Evolutionary conservation across 805 yeast species (phyloP).

Genomic region (Yamadazyma endophytica): DNA sequence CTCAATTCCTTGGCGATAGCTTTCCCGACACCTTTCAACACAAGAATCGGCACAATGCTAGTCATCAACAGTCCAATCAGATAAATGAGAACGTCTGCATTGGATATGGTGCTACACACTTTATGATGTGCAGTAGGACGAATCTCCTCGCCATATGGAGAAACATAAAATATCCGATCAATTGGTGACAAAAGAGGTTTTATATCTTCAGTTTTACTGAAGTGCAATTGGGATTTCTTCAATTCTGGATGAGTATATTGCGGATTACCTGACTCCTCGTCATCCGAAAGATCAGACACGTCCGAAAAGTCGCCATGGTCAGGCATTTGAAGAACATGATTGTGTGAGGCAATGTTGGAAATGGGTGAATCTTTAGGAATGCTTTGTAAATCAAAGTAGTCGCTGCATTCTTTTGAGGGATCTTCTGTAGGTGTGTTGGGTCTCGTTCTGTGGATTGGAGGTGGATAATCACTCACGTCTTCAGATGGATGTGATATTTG

Average conservation of each 20-base stretch:
- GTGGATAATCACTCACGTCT: conserved; percentile 18
- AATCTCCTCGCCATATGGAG: conserved; percentile 84
- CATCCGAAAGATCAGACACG: conserved; percentile 20
- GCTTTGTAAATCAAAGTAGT: conserved; percentile 4
- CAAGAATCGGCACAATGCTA: conserved; percentile 73
- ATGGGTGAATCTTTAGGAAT: conserved; percentile 3
- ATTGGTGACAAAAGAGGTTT: conserved; percentile 73
- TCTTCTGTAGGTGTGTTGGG: conserved; percentile 20
- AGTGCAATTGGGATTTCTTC: conserved; percentile 68
- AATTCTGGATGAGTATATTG: conserved; percentile 78
- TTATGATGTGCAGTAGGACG: conserved; percentile 68
- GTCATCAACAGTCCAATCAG: conserved; percentile 91
- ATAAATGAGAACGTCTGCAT: conserved; percentile 57
- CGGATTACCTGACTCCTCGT: conserved; percentile 56
- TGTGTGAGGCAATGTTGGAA: conserved; percentile 4
- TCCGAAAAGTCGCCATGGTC: conserved; percentile 6
- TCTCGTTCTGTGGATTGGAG: conserved; percentile 20
- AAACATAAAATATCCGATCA: conserved; percentile 68
- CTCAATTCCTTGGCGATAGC: conserved; percentile 39
- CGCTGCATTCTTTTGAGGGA: conserved; percentile 1
- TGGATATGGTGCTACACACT: conserved; percentile 47
- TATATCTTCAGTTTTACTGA: conserved; percentile 52
- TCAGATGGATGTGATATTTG: conserved; percentile 84
- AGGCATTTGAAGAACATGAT: conserved; percentile 5
- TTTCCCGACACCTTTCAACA: conserved; percentile 68